Conservation (phyloP, 2,329 filamentous ascomycete species). For the Colletotrichum spaethianum region DNA sequence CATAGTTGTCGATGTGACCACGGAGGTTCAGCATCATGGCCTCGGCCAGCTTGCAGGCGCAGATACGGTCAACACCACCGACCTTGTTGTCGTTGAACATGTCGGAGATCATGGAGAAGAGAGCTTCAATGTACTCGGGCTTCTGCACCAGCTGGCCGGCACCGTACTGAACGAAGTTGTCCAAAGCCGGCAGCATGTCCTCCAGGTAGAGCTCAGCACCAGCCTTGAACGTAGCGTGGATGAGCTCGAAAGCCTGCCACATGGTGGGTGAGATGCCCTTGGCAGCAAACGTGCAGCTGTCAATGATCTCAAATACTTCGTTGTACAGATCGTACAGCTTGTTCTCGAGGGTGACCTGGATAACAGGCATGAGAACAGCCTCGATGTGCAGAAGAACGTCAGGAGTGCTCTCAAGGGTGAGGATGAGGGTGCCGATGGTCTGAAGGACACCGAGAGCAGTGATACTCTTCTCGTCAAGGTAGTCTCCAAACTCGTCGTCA, state of each 20-base stretch:
- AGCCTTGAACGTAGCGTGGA: conserved; percentile 96
- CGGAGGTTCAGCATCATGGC: conserved; percentile 96
- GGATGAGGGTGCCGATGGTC: conserved; percentile 96
- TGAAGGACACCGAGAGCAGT: conserved; percentile 96
- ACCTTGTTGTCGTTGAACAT: conserved; percentile 96
- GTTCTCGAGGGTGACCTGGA: conserved; percentile 95
- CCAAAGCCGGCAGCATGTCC: conserved; percentile 97
- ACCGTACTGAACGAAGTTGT: conserved; percentile 98
- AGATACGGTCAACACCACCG: conserved; percentile 93
- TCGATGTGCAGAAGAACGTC: conserved; percentile 96
- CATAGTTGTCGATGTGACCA: conserved; percentile 88
- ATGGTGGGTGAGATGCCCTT: conserved; percentile 96
- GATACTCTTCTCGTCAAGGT: conserved; percentile 98
- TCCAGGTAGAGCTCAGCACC: conserved; percentile 97
- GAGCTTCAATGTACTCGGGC: conserved; percentile 86
- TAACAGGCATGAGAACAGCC: conserved; percentile 96
- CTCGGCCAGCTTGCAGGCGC: conserved; percentile 97
- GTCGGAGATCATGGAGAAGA: conserved; percentile 94
- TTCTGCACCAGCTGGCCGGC: conserved; percentile 85
- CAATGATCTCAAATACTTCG: conserved; percentile 98
- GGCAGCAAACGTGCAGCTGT: conserved; percentile 98
- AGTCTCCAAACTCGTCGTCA: conserved; percentile 88
- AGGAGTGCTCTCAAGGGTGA: conserved; percentile 96
- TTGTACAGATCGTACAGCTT: conserved; percentile 99
- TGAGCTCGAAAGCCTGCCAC: conserved; percentile 98